phyloP scores from a whole-genome alignment of 345 rosid species.

The Salix udensis region DNA sequence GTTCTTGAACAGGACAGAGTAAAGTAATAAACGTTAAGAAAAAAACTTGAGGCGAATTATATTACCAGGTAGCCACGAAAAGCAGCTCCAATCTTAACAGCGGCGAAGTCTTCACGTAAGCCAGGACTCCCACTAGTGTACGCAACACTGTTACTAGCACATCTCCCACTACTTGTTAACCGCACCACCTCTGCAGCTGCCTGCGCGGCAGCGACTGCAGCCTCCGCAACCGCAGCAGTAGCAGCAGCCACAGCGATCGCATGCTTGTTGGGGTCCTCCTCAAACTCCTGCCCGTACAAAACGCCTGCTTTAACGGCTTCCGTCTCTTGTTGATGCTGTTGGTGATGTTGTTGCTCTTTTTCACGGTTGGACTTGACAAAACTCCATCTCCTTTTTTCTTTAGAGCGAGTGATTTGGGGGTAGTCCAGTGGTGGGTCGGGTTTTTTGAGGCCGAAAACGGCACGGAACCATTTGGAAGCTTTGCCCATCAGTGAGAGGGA shows the following conservation, averaged over 20 bases:
- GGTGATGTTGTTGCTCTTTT: constrained; percentile 12
- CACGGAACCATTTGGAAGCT: constrained; percentile 75
- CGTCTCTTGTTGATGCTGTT: neutral
- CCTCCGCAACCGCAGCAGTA: constrained; percentile 71
- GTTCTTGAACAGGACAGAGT: neutral
- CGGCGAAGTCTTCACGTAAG: constrained; percentile 43
- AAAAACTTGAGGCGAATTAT: neutral
- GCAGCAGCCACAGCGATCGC: constrained; percentile 87
- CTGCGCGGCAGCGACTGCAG: constrained; percentile 71
- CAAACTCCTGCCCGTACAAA: constrained; percentile 5
- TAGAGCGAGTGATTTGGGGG: constrained; percentile 17
- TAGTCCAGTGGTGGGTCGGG: constrained; percentile 32
- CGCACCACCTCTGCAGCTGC: constrained; percentile 75
- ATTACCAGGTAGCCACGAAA: constrained; percentile 94
- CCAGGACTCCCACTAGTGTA: constrained; percentile 32
- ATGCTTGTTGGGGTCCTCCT: constrained; percentile 41
- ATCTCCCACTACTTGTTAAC: constrained; percentile 72
- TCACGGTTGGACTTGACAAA: constrained; percentile 75
- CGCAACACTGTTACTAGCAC: constrained; percentile 23
- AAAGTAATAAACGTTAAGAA: too few species aligned
- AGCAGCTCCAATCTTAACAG: constrained; percentile 70
- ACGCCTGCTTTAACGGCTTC: neutral
- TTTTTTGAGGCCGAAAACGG: constrained; percentile 65
- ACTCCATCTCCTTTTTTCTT: constrained; percentile 79
- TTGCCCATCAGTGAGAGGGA: constrained; percentile 53